Conservation (phyloP, 371 early-diverging fungal species). For the Syncephalastrum monosporum region DNA sequence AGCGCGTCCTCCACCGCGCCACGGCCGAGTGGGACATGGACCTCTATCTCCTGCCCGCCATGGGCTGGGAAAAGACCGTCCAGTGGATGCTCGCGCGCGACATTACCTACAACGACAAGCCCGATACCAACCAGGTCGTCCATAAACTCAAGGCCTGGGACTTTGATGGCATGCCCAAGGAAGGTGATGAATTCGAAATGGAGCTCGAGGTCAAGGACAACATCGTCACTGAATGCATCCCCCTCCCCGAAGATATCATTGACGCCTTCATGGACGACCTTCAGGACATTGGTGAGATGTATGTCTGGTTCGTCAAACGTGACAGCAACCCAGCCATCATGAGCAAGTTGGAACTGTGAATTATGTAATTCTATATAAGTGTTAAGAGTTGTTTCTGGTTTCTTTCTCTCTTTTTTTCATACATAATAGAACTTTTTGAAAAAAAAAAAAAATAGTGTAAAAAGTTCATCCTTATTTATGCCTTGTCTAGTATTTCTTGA, state of each 20-base stretch:
- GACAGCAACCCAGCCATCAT: conserved; percentile 19
- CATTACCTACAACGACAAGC: conserved; percentile 23
- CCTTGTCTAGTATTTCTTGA: background rate
- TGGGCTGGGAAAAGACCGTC: conserved; percentile 39
- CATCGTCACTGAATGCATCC: conserved; percentile 38
- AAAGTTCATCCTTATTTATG: background rate
- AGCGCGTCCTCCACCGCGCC: conserved; percentile 12
- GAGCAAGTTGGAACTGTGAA: conserved; percentile 17
- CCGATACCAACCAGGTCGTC: conserved; percentile 29
- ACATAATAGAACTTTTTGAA: background rate
- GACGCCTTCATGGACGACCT: conserved; percentile 35
- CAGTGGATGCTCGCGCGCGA: conserved; percentile 31
- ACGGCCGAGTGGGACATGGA: conserved; percentile 37
- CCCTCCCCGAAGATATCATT: conserved; percentile 28
- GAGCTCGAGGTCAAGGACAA: conserved; percentile 34
- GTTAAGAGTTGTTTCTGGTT: background rate
- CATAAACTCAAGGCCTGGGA: conserved; percentile 39
- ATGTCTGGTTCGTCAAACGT: conserved; percentile 45
- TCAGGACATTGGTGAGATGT: conserved; percentile 45
- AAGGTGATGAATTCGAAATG: conserved; percentile 43
- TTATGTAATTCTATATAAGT: background rate
- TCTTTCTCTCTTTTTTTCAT: background rate
- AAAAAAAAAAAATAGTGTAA: conserved; percentile 9
- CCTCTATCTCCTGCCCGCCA: conserved; percentile 40
- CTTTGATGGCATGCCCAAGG: conserved; percentile 38